Percentiles rank a stretch among this genome's conserved stretches.
Conservation (phyloP, 495 filamentous ascomycete species). For the Penicillium robsamsonii region DNA sequence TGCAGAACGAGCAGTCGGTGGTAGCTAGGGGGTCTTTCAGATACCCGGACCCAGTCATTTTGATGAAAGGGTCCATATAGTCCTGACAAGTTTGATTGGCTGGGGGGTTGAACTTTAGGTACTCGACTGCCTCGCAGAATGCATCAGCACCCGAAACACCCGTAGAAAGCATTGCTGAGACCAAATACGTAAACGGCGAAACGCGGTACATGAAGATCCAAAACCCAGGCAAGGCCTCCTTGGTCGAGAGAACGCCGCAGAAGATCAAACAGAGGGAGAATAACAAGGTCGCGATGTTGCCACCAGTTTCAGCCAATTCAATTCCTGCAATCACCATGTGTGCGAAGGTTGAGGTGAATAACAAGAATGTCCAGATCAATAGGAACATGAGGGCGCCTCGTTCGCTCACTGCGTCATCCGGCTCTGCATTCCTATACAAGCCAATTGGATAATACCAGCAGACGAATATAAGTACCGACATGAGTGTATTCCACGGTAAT, state of each 20-base stretch:
- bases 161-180: slow-evolving; percentile 61
- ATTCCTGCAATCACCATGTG: slow-evolving; percentile 65
- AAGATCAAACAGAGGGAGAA: slow-evolving; percentile 64
- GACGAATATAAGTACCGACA: slow-evolving; percentile 59
- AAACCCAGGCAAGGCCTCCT: slow-evolving; percentile 61
- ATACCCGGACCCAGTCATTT: not conserved
- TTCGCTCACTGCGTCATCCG: slow-evolving; percentile 41
- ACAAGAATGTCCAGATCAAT: slow-evolving; percentile 52
- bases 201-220: slow-evolving; percentile 85
- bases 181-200: slow-evolving; percentile 70
- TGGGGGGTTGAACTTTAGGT: slow-evolving; percentile 52
- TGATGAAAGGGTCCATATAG: slow-evolving; percentile 56
- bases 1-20: slow-evolving; percentile 60
- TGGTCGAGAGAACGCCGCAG: slow-evolving; percentile 65
- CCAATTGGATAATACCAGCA: slow-evolving; percentile 72
- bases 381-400: slow-evolving; percentile 61
- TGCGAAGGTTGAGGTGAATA: slow-evolving; percentile 62
- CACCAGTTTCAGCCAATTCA: slow-evolving; percentile 60
- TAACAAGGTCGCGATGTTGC: slow-evolving; percentile 58
- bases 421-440: slow-evolving; percentile 52
- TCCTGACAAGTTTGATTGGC: slow-evolving; percentile 48
- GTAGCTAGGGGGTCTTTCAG: slow-evolving; percentile 30
- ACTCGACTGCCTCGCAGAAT: slow-evolving; percentile 57
- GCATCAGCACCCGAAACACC: slow-evolving; percentile 58
- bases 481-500: slow-evolving; percentile 67